Base-by-base conservation (phyloP, 192 early-diverging fungal species). In the Endogone sp. region DNA sequence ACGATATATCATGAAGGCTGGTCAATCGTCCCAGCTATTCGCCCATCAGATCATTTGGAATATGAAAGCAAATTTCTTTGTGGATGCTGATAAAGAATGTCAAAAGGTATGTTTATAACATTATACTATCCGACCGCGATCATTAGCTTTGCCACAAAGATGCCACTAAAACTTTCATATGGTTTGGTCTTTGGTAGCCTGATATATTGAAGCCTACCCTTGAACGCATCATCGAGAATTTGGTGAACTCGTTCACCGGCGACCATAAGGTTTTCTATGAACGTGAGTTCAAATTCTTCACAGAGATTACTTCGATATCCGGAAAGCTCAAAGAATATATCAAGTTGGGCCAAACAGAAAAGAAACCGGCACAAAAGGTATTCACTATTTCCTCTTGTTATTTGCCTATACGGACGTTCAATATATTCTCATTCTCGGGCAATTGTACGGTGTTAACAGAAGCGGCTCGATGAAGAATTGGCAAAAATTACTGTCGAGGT, bases 21-120 rank as follows among this genome's bases (percentile, higher is more conserved):
- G 93, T 6, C 86, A 89, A 70, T 90, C 92, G 11, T 97, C 95
- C 30, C 97, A 98, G 79, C 86, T 94, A 21, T 99, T 99, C 88
- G 97, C 98, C 28, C 98, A 99, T 80, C 98, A 99, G 83, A 98
- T 99, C 62, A 97, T 99, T 61, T 99, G 98, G 98, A 99, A 99
- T 78, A 99, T 99, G 98, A 92, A 98, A 26, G 98, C 98, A 60
- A 99, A 99, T 81, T 95, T 94, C 89, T 96, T 76, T 83, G 84
- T 86, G 24, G 90, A 93, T 78, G 77, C 77, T 22, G 77, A 79
- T 37, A 79, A 79, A 60, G 77, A 72, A 26, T 79, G 77, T 69
- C 2, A 65, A 9, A 78, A 74, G 66, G 71, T 72, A 62, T 32
- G 49, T 13, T 23, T 2, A 55, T 26, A 21, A 62, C 59, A 13